phyloP scores from a whole-genome alignment of 2,329 filamentous ascomycete species.

The Alternaria longipes region DNA sequence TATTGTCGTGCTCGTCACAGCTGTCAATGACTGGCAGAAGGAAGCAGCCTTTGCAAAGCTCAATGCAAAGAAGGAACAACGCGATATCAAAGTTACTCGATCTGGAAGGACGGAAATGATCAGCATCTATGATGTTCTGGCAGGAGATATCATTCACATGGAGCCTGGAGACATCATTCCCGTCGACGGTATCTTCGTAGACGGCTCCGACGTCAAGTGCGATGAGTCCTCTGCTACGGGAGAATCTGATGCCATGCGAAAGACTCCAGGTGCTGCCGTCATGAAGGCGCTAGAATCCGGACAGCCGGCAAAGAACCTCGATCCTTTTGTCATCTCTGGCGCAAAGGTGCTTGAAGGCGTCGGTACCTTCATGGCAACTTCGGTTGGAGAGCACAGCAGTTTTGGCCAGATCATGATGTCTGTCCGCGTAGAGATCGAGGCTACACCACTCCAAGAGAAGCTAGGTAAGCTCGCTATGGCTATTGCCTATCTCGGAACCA shows the following conservation, averaged over 20 bases:
- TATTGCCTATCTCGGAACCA: conserved; percentile 61
- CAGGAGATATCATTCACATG: conserved; percentile 74
- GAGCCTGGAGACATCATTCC: conserved; percentile 75
- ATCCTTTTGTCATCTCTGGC: conserved; percentile 71
- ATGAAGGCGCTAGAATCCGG: conserved; percentile 65
- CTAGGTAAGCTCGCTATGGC: conserved; percentile 61
- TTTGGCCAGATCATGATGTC: conserved; percentile 67
- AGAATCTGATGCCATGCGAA: conserved; percentile 75
- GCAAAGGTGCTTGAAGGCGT: conserved; percentile 62
- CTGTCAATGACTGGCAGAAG: conserved; percentile 51
- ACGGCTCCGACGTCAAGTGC: conserved; percentile 71
- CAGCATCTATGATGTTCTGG: conserved; percentile 66
- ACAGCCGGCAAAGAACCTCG: conserved; percentile 60
- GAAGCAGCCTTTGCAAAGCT: conserved; percentile 48
- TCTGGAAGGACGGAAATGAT: conserved; percentile 72
- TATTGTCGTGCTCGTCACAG: conserved; percentile 50
- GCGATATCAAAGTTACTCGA: conserved; percentile 60
- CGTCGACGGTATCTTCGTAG: conserved; percentile 74
- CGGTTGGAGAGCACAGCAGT: conserved; percentile 64
- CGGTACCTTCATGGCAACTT: conserved; percentile 64
- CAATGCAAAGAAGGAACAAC: conserved; percentile 49
- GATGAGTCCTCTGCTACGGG: conserved; percentile 78
- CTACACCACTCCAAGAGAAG: conserved; percentile 65
- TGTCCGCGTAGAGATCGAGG: conserved; percentile 62
- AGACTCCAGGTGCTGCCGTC: conserved; percentile 68